phyloP scores from a whole-genome alignment of 1,284 basidiomycete species.

The Thelephora terrestris region DNA sequence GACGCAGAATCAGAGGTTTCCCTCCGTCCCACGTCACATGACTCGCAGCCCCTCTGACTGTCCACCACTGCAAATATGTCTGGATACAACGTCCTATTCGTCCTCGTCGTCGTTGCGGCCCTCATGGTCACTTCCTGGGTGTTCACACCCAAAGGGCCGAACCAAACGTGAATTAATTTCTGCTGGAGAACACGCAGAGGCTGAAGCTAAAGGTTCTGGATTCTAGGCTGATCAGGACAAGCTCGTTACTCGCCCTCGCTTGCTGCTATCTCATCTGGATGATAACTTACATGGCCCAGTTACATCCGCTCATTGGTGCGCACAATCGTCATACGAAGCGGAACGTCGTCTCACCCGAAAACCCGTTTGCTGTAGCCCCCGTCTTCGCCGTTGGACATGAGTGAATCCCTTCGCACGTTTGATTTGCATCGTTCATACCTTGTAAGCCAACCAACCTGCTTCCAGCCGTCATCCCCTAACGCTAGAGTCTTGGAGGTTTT shows the following conservation, averaged over 20 bases:
- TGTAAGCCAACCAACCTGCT: no score
- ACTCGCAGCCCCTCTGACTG: no score
- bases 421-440: no score
- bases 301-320: slow-evolving; percentile 82
- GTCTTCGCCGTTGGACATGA: no score
- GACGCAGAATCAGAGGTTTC: no score
- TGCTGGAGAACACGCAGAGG: not conserved
- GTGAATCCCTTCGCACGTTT: no score
- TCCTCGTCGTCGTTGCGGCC: slow-evolving; percentile 44
- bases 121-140: slow-evolving; percentile 61
- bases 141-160: slow-evolving; percentile 72
- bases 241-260: slow-evolving; percentile 63
- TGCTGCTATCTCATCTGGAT: slow-evolving; percentile 93
- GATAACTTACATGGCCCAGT: slow-evolving; percentile 85
- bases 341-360: no score
- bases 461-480: no score
- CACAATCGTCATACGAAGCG: not conserved
- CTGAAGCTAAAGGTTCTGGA: slow-evolving; percentile 3
- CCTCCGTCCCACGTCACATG: no score
- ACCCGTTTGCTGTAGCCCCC: no score
- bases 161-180: slow-evolving; percentile 58
- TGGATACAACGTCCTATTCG: slow-evolving; percentile 27
- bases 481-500: no score
- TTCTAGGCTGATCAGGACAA: slow-evolving; percentile 70
- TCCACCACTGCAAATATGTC: slow-evolving; percentile 24